Base-by-base conservation (phyloP, 2,329 filamentous ascomycete genomes). In the Cercospora janseana region DNA sequence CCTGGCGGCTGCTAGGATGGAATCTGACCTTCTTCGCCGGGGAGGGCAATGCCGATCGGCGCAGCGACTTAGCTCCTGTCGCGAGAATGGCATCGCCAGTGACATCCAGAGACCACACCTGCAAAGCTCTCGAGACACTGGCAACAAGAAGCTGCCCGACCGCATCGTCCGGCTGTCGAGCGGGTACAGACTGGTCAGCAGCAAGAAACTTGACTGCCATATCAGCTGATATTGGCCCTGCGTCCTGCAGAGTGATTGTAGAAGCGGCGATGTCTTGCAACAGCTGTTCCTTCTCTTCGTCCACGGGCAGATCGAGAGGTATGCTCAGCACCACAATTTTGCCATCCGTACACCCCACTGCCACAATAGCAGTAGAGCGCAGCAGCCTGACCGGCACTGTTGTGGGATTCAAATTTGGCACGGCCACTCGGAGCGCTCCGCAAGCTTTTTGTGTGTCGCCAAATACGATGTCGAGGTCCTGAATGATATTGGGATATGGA, bases 321-420 rank as follows among this genome's bases (percentile, higher is more conserved):
- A 82, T 60, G 4, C 75, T 75, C 16, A 84, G 69, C 40, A 84
- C 59, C 23, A 76, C 73, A 8, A 80, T 70, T n/a, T 73, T 78
- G 10, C 73, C 75, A 61, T 85, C 80, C 12, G 76, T 73, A 56
- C 79, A 83, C 12, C 76, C 72, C 4, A 76, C 75, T 0, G 75
- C 72, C 28, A 83, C 69, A 12, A 84, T 74, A 3, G 55, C 59
- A 46, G 71, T 74, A 13, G 29, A 40, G 28, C 71, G 69, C 32
- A 56, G 40, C 20, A 59, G 46, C 10, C 26, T 41, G 16, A 46
- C 44, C 7, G 38, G 35, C 27, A 31, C 45, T 6, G 50, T 27
- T 9, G 46, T 53, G 12, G 55, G 47, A 4, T 46, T 54, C 20
- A 54, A 20, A 7, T 49, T 23, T 4, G 53, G 55, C 2, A 46